These are phyloP conservation scores for Clonostachys solani DNA, from an alignment of 2,329 filamentous ascomycete species.

Conservation along the genomic window DNA sequence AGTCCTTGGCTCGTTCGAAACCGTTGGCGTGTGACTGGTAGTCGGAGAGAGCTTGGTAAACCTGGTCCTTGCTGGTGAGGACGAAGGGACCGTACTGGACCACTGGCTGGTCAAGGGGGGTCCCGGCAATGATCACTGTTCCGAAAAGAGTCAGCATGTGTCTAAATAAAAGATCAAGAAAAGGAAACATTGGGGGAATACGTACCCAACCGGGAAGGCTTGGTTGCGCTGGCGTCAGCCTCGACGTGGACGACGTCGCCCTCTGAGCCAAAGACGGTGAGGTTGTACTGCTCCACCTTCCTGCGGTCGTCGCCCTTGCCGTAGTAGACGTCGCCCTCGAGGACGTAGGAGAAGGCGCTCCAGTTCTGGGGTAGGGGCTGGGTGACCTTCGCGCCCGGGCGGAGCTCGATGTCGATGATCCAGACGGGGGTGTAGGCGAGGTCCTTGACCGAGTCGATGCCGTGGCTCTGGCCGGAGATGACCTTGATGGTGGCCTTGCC, in stretches of 20 bases:
- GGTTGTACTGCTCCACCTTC: conserved; percentile 70
- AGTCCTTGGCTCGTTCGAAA: conserved; percentile 74
- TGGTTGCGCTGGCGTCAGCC: conserved; percentile 61
- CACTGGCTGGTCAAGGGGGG: conserved; percentile 74
- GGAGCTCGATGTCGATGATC: conserved; percentile 79
- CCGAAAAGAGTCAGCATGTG: neutral
- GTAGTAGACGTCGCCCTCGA: conserved; percentile 69
- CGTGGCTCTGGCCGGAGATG: conserved; percentile 81
- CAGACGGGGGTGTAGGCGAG: conserved; percentile 97
- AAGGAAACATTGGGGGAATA: neutral
- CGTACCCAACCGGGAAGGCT: conserved; percentile 45
- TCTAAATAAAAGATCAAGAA: neutral
- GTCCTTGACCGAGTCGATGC: conserved; percentile 82
- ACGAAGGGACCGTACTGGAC: conserved; percentile 87
- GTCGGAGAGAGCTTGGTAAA: conserved; percentile 73
- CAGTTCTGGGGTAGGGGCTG: conserved; percentile 76
- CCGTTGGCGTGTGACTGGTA: conserved; percentile 71
- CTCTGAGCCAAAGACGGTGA: conserved; percentile 78
- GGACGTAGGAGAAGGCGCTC: conserved; percentile 86
- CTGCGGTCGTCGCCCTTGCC: conserved; percentile 45
- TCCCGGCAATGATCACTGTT: conserved; percentile 67
- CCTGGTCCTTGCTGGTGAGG: conserved; percentile 65
- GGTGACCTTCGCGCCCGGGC: conserved; percentile 71
- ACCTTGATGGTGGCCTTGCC: conserved; percentile 80
- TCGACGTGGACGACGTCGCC: conserved; percentile 73